Conservation (phyloP, 495 filamentous ascomycete genomes). For the Melanomma pulvis-pyrius region DNA sequence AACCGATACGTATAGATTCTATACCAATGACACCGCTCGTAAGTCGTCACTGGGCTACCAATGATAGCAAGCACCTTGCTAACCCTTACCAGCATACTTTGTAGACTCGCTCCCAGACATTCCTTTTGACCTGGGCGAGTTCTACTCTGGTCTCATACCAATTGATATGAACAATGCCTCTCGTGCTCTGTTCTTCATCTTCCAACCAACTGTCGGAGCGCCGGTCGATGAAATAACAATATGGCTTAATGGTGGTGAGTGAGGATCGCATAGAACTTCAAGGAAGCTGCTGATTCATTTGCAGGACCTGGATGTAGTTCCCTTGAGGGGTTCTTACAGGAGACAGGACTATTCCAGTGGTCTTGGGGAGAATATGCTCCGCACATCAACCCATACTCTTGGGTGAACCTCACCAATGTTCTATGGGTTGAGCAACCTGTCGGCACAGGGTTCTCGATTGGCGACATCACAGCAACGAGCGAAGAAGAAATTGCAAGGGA, state of each 20-base stretch:
- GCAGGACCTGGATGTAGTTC: constrained; percentile 57
- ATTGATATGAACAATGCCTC: constrained; percentile 40
- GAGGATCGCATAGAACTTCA: too few relatives aligned
- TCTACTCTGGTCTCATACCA: constrained; percentile 40
- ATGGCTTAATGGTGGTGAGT: constrained; percentile 35
- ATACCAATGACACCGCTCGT: constrained; percentile 32
- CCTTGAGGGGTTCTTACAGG: constrained; percentile 66
- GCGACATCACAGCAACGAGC: constrained; percentile 29
- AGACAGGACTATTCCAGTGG: constrained; percentile 68
- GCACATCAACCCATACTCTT: constrained; percentile 64
- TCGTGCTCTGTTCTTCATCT: constrained; percentile 57
- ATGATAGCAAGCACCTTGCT: neutral
- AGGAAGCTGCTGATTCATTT: too few relatives aligned
- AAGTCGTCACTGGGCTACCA: neutral
- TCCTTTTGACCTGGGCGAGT: constrained; percentile 33
- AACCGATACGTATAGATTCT: constrained; percentile 44
- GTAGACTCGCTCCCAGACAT: constrained; percentile 28
- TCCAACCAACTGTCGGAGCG: constrained; percentile 52
- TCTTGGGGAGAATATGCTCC: constrained; percentile 61
- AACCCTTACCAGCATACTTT: constrained; percentile 11
- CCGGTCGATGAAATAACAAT: constrained; percentile 44
- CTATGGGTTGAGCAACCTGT: constrained; percentile 48
- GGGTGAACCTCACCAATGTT: constrained; percentile 68
- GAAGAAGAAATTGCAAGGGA: constrained; percentile 41
- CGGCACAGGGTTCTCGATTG: constrained; percentile 35